Base-by-base conservation (phyloP, 2,329 filamentous ascomycete species). In the Cercospora berteroae region DNA sequence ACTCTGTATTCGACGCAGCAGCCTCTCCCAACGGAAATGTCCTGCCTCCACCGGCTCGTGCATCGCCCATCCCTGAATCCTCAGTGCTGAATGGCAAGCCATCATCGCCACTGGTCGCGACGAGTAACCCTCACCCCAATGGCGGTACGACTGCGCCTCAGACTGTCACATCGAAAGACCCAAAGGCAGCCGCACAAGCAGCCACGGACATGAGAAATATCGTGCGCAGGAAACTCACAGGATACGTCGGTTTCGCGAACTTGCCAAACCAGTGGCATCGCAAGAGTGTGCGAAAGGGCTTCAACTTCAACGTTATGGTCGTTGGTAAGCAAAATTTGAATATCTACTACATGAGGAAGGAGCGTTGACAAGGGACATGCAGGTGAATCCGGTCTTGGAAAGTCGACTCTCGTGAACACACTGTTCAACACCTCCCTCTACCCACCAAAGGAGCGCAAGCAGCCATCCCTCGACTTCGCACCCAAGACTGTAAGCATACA, bases 221-320 rank as follows among this genome's bases (percentile, higher is more conserved):
- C 80, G 94, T 99, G 77, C 92, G 95, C 82, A 89, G 95, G 82
- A 99, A 99, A 87, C 86, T 99, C 79, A 98, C 95, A 60, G 95
- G 95, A 79, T 99, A 98, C 77, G 95, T 99, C 77, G 95, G 95
- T 73, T 99, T 99, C 79, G 95, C 95, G 81, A 99, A 99, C 81
- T 84, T 99, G 79, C 95, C 95, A 72, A 99, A 99, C 85, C 95
- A 99, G 84, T 99, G 95, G 95, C 95, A 99, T 86, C 94, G 95
- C 82, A 99, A 99, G 90, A 97, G 94, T 88, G 95, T 99, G 78
- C 93, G 95, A 80, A 99, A 99, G 84, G 95, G 95, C 70, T 99
- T 99, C 88, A 99, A 98, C 88, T 99, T 99, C 87, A 99, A 99
- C 80, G 95, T 99, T 75, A 99, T 99, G 95, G 95, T 99, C 82